Percentiles rank a stretch among this genome's conserved stretches.
Conservation (phyloP, 179 eudicot species). For the Spergularia azorica region DNA sequence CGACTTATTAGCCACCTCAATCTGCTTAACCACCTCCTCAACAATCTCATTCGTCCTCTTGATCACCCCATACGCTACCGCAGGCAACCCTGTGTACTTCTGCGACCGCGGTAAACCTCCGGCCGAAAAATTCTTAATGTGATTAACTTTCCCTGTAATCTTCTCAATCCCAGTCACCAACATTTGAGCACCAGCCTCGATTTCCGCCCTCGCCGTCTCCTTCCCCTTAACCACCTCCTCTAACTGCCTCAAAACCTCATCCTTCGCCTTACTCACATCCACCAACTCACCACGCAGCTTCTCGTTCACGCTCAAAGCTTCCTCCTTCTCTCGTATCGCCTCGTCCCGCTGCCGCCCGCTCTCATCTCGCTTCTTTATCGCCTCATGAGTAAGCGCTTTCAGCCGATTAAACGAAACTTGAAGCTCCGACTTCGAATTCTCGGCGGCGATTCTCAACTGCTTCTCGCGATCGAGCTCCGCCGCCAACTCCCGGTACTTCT, state of each 20-base stretch:
- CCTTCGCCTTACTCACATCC: slow-evolving; percentile 54
- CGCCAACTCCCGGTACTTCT: slow-evolving; percentile 55
- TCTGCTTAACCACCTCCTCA: slow-evolving; percentile 75
- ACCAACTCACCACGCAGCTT: slow-evolving; percentile 43
- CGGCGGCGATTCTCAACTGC: slow-evolving; percentile 54
- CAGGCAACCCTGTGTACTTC: slow-evolving; percentile 86
- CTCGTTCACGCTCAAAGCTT: slow-evolving; percentile 48
- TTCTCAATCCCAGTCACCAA: slow-evolving; percentile 86
- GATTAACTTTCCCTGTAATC: slow-evolving; percentile 69
- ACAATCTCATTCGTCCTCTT: slow-evolving; percentile 92
- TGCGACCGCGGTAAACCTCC: slow-evolving; percentile 84
- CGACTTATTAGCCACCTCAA: slow-evolving; percentile 53
- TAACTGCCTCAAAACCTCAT: slow-evolving; percentile 46
- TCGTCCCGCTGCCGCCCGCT: slow-evolving; percentile 53
- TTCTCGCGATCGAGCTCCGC: slow-evolving; percentile 87
- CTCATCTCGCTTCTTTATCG: slow-evolving; percentile 90
- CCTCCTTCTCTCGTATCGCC: slow-evolving; percentile 56
- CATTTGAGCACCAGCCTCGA: slow-evolving; percentile 82
- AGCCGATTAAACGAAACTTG: slow-evolving; percentile 66
- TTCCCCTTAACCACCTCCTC: slow-evolving; percentile 61
- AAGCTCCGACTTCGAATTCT: slow-evolving; percentile 64
- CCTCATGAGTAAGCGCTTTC: slow-evolving; percentile 76
- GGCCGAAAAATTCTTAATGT: slow-evolving; percentile 58
- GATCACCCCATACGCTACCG: slow-evolving; percentile 92
- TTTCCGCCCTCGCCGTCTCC: slow-evolving; percentile 67